Base-by-base conservation (phyloP, 2,329 filamentous ascomycete genomes). In the Phaeoacremonium minimum region DNA sequence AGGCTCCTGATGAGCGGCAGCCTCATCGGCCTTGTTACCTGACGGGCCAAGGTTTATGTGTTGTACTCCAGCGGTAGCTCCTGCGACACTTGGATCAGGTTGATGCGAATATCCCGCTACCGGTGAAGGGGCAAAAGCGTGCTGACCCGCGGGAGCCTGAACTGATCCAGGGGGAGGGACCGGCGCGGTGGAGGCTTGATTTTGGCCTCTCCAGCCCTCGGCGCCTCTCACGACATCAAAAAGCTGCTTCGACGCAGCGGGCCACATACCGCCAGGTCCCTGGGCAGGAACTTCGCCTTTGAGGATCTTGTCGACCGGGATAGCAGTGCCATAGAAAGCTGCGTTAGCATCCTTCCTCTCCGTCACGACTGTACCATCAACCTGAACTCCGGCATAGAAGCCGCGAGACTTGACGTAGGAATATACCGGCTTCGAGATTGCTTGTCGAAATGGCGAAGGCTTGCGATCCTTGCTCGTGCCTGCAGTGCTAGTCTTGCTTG, bases 261-360 rank as follows among this genome's bases (percentile, higher is more conserved):
- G 55, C 63, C 63, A 64, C 43, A 49, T 35, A 7, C 43, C 44
- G 9, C 38, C 30, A 15, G 46, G 38, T 13, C 48, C 42, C 7
- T 44, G 43, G 6, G 45, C 33, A 0, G 56, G 49, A 0, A 71
- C 64, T 28, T 69, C 61, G 16, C 69, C 71, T 4, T 54, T 58
- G 11, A 77, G 53, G 36, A 77, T 75, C 41, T 61, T 60, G 16
- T 66, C 58, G 1, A 68, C 70, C 0, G 63, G 48, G 16, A 76
- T 51, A 5, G 53, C 47, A n/a, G 85, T 71, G 15, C 84, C 83
- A 57, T 94, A 95, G 53, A 95, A 95, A 6, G 77, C 76, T 35
- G 87, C 83, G 51, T 96, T 96, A 53, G 91, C 90, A 40, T 91
- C 87, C n/a, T 77, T 83, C 34, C 89, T 78, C 60, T 94, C 87